Conservation (phyloP, 2,329 filamentous ascomycete genomes). For the Trichophyton verrucosum region DNA sequence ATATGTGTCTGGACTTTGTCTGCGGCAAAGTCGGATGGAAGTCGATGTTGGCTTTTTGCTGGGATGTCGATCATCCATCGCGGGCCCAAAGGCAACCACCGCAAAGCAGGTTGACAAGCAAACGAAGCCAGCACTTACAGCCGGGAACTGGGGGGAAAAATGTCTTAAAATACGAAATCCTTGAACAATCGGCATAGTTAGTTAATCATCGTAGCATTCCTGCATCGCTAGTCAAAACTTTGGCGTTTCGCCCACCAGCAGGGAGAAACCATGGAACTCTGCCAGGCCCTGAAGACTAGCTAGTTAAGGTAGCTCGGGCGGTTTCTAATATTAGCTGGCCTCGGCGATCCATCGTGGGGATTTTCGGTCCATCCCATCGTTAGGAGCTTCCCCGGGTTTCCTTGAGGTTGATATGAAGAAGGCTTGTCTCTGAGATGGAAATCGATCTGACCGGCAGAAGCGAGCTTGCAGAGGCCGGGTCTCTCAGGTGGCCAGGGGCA, state of each 20-base stretch:
- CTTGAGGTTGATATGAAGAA: background rate
- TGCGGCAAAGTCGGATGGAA: background rate
- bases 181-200: background rate
- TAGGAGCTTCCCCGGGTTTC: background rate
- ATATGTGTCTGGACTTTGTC: background rate
- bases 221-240: background rate
- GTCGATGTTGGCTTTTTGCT: background rate
- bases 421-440: background rate
- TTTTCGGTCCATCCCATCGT: background rate
- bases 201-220: background rate
- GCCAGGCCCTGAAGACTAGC: background rate
- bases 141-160: background rate
- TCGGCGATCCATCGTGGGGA: background rate
- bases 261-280: background rate
- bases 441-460: background rate
- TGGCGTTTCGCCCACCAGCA: background rate
- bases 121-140: background rate
- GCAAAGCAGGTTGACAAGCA: background rate
- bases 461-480: background rate
- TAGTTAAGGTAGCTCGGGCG: background rate
- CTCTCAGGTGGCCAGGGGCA: background rate
- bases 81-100: background rate
- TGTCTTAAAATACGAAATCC: background rate
- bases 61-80: background rate
- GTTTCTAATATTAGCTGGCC: background rate